Base-by-base conservation (phyloP, 805 yeast genomes). In the Hyphopichia homilentoma region DNA sequence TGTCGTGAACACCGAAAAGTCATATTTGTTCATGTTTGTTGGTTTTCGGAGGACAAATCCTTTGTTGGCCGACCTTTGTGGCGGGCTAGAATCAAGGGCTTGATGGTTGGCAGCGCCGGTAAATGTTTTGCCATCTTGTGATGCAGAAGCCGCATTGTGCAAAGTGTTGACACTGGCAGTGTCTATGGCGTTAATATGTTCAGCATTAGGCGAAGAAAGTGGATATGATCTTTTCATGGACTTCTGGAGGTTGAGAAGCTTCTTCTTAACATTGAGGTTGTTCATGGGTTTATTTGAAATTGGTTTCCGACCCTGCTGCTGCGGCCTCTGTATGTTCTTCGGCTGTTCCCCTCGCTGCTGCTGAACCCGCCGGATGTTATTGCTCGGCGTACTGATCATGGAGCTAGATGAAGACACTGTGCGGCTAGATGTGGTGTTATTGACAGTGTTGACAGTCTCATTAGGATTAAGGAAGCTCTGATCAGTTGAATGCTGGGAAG, bases 341-440 rank as follows among this genome's bases (percentile, higher is more conserved):
- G 33, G 17, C 29, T 29, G 31, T 12, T 21, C 26, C 17, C 33
- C 16, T 24, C 38, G 36, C 21, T 33, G 31, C 30, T 25, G 33
- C 34, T 59, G 64, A 25, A 58, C 48, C 28, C 65, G 45, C 21
- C 63, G 50, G 22, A 60, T 61, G 39, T 59, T 52, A 44, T 64
- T 64, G 43, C 70, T 64, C 17, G 70, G 71, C 1, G 70, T 62
- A 38, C 68, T 58, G 26, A 65, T 48, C 40, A 63, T 54, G 5
- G 68, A 60, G 2, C 60, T 47, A 6, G 69, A 62, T 3, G 66
- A 52, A 9, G 67, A 59, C 29, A 61, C 53, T 9, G 61, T 52
- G 2, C 67, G 59, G 16, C 70, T 45, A 7, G 4, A 8, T 6
- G 23, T 27, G 23, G 56, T 60, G 21, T 40, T 17, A 34, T 25